Evolutionary conservation across 2,329 filamentous ascomycete species (phyloP).

Genomic region (Phoma sp.): DNA sequence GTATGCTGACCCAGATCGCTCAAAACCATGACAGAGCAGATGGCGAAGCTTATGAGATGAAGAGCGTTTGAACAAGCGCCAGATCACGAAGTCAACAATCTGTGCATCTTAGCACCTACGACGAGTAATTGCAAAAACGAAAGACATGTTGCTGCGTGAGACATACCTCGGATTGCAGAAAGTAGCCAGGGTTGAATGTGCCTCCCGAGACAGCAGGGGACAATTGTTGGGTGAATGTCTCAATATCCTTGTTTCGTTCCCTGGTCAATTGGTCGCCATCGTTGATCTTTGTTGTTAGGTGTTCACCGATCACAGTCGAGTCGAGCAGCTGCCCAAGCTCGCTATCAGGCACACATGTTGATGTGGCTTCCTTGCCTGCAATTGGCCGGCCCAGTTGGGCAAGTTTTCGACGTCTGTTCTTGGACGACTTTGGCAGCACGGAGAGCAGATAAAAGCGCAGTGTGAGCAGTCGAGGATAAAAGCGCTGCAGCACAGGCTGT

Average conservation of each 20-base stretch:
- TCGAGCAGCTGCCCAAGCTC: slow-evolving; percentile 69
- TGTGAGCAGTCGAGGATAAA: slow-evolving; percentile 71
- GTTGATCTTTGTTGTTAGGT: slow-evolving; percentile 47
- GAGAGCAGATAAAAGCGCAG: slow-evolving; percentile 75
- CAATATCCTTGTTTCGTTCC: slow-evolving; percentile 50
- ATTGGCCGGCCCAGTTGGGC: slow-evolving; percentile 42
- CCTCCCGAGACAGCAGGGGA: slow-evolving; percentile 40
- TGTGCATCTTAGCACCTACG: slow-evolving; percentile 34
- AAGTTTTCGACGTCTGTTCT: slow-evolving; percentile 57
- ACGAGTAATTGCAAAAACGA: neutral
- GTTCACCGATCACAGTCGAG: slow-evolving; percentile 68
- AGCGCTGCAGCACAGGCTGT: slow-evolving; percentile 72
- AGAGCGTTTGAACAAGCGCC: slow-evolving; percentile 73
- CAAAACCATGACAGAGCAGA: slow-evolving; percentile 84
- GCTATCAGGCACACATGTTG: slow-evolving; percentile 48
- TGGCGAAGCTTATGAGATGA: slow-evolving; percentile 68
- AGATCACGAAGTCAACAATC: slow-evolving; percentile 66
- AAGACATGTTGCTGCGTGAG: neutral
- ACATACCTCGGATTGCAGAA: slow-evolving; percentile 55
- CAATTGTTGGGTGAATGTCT: slow-evolving; percentile 55
- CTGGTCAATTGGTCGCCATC: slow-evolving; percentile 58
- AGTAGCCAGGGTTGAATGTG: slow-evolving; percentile 42
- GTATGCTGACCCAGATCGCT: slow-evolving; percentile 54
- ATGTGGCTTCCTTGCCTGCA: slow-evolving; percentile 29
- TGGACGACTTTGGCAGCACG: slow-evolving; percentile 72